Conservation (phyloP, 2,329 filamentous ascomycete species). For the Venturia oleaginea region DNA sequence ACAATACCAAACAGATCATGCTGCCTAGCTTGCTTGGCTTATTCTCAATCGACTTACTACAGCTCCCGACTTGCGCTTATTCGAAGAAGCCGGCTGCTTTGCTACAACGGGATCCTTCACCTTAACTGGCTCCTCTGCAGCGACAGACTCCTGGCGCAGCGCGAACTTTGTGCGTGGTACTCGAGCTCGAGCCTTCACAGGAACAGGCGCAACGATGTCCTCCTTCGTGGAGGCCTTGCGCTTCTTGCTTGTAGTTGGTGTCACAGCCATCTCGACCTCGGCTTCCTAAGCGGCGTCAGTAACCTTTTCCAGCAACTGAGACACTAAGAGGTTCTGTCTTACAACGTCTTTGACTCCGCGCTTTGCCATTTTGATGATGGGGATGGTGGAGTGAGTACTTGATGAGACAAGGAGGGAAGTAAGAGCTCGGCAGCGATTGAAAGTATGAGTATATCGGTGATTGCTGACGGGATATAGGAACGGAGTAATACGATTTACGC, state of each 20-base stretch:
- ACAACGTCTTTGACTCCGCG: not conserved
- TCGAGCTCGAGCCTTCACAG: not conserved
- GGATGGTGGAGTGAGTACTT: not conserved
- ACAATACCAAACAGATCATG: not conserved
- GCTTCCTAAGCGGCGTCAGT: not conserved
- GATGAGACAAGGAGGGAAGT: not conserved
- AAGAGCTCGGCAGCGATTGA: not conserved
- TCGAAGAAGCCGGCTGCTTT: not conserved
- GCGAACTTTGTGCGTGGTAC: not conserved
- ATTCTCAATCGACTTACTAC: not conserved
- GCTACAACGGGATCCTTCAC: not conserved
- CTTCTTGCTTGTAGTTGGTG: not conserved
- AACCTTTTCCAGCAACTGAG: not conserved
- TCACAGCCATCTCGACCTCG: not conserved
- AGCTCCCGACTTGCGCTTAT: not conserved
- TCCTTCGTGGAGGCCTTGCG: not conserved
- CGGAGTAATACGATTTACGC: not conserved
- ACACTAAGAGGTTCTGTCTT: not conserved
- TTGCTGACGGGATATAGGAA: not conserved
- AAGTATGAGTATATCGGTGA: not conserved
- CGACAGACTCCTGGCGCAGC: not conserved
- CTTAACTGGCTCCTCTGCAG: not conserved
- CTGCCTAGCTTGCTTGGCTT: not conserved
- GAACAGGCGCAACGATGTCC: not conserved
- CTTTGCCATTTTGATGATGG: not conserved